Evolutionary conservation across 768 basidiomycete genomes (phyloP).

Genomic region (Trametes villosa): DNA sequence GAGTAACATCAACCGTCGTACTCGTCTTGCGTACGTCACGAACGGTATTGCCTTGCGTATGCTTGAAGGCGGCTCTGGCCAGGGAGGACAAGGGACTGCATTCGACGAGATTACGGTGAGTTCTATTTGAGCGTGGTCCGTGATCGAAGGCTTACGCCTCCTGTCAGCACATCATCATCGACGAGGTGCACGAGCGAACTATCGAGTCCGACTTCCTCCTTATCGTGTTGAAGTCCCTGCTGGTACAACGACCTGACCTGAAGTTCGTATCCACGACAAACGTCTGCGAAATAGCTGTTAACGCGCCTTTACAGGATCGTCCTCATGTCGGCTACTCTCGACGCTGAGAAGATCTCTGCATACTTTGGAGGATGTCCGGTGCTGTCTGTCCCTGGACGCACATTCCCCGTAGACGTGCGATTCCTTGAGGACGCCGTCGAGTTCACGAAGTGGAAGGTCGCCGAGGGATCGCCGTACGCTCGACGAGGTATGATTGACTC

Average conservation of each 20-base stretch:
- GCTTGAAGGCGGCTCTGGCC: conserved; percentile 85
- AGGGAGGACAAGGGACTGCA: conserved; percentile 71
- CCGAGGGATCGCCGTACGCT: conserved; percentile 82
- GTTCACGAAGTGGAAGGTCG: conserved; percentile 74
- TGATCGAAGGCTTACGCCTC: background rate
- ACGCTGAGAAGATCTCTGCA: conserved; percentile 84
- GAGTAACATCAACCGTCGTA: conserved; percentile 79
- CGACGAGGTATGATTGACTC: conserved; percentile 53
- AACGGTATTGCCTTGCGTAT: conserved; percentile 96
- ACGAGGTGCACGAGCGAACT: conserved; percentile 95
- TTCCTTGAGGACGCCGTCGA: conserved; percentile 94
- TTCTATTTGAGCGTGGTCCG: too few relatives aligned
- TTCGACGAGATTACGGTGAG: conserved; percentile 95
- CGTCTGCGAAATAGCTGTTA: background rate
- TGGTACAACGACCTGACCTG: conserved; percentile 78
- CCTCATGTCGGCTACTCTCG: conserved; percentile 96
- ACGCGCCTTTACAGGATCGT: conserved; percentile 61
- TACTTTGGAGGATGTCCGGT: conserved; percentile 90
- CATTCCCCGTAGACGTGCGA: conserved; percentile 86
- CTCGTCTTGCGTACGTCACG: conserved; percentile 83
- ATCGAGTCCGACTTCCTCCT: conserved; percentile 98
- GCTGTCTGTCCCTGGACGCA: conserved; percentile 89
- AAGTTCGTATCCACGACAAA: conserved; percentile 54
- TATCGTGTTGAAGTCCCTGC: conserved; percentile 86
- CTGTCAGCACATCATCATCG: conserved; percentile 87